Evolutionary conservation across 2,329 filamentous ascomycete species (phyloP), one percentile per base, ranked within the genome.

Genomic region (Neofusicoccum umdonicola): DNA sequence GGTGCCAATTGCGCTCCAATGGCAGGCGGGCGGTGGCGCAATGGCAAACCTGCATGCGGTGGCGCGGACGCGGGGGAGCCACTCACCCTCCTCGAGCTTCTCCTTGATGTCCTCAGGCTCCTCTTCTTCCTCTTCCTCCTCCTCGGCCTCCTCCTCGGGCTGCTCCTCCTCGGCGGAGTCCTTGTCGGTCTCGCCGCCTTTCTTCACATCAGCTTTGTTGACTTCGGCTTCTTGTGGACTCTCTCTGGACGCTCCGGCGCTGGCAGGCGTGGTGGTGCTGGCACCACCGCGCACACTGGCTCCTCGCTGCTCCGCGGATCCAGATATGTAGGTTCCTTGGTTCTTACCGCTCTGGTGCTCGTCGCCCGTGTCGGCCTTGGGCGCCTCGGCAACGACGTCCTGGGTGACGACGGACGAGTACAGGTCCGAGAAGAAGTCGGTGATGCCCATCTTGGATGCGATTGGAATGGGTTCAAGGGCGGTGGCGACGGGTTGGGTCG

Each of bases 81-180:
- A 88, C 92, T 85, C 81, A 98, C 95, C 93, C 87, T 96, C 92
- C 82, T 96, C 91, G 68, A 98, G 81, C 79, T 87, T 86, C 68
- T 93, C 91, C 86, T 96, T 96, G 72, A 90, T 88, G 78, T 98
- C 94, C 71, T 90, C 88, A 68, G 87, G 82, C 82, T 95, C 91
- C 69, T 93, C 90, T 67, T 92, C 89, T 67, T 93, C 90, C 68
- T 94, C 91, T 19, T 92, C 89, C 41, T 90, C 89, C 48, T 90
- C 89, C 31, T 88, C 90, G 48, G 88, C 88, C 27, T 85, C 87
- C 37, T 86, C 87, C 41, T 85, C 87, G 31, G 83, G 87, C 17
- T 85, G 84, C 22, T 83, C 84, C 45, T 81, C 81, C 34, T 81
- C 81, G 62, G 79, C 81, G 13, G 80, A 78, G 63, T 80, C 80